Conservation (phyloP, 225 moss, liverwort and hornwort species). For the Lunularia cruciata region DNA sequence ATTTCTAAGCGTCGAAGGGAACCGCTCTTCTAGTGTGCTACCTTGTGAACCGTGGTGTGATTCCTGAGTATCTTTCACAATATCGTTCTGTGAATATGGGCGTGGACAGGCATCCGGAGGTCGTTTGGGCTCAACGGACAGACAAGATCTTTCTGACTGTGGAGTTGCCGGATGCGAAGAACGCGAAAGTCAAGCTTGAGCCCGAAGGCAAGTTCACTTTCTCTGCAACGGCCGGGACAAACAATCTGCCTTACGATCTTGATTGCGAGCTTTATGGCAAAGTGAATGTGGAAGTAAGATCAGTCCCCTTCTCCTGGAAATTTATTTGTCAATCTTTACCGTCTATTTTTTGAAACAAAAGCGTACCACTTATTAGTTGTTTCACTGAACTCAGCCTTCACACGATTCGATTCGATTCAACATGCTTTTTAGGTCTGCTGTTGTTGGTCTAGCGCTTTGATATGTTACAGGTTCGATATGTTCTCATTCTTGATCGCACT, state of each 20-base stretch:
- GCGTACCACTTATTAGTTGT: too few species aligned
- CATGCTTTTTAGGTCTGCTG: too few species aligned
- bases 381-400: not conserved
- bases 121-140: constrained; percentile 90
- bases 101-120: constrained; percentile 79
- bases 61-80: not conserved
- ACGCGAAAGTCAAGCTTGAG: constrained; percentile 72
- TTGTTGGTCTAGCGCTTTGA: too few species aligned
- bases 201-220: constrained; percentile 73
- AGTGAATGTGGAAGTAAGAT: constrained; percentile 59
- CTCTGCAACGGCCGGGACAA: constrained; percentile 57
- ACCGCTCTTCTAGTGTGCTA: too few species aligned
- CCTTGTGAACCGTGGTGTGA: too few species aligned
- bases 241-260: constrained; percentile 66
- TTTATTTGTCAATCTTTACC: too few species aligned
- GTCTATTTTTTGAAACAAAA: too few species aligned
- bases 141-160: constrained; percentile 87
- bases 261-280: constrained; percentile 69
- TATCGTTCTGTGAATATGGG: too few species aligned
- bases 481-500: too few species aligned
- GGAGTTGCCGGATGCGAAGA: constrained; percentile 85
- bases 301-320: not conserved
- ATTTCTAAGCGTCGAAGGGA: too few species aligned
- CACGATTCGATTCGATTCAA: too few species aligned
- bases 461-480: too few species aligned